Conservation (phyloP, 2,329 filamentous ascomycete species). For the Tolypocladium paradoxum region DNA sequence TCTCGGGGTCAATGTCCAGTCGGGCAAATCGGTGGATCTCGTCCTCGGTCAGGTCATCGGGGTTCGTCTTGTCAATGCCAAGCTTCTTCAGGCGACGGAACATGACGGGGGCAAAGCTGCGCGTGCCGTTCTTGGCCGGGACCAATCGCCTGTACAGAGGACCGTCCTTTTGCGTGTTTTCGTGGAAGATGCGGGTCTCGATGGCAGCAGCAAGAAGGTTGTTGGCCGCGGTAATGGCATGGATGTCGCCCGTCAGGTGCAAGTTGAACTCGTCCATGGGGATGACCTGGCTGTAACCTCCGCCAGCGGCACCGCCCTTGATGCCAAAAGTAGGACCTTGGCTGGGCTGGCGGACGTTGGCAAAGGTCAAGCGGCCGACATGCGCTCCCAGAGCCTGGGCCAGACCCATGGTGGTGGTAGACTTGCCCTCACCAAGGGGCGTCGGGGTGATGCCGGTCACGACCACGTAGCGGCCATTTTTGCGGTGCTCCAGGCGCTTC, state of each 20-base stretch:
- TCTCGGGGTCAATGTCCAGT: conserved; percentile 90
- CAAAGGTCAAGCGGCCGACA: conserved; percentile 77
- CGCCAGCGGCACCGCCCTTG: conserved; percentile 94
- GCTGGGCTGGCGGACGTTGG: conserved; percentile 93
- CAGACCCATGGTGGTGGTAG: conserved; percentile 92
- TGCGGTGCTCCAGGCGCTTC: conserved; percentile 75
- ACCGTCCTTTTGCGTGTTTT: conserved; percentile 86
- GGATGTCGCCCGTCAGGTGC: conserved; percentile 94
- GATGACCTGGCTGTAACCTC: conserved; percentile 97
- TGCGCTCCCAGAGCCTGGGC: conserved; percentile 88
- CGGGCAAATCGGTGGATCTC: conserved; percentile 84
- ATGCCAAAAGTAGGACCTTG: conserved; percentile 98
- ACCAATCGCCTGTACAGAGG: conserved; percentile 81
- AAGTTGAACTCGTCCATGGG: conserved; percentile 99
- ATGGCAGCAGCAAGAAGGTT: conserved; percentile 94
- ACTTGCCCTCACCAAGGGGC: conserved; percentile 93
- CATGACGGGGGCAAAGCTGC: conserved; percentile 82
- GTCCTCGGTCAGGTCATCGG: conserved; percentile 79
- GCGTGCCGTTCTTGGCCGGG: conserved; percentile 79
- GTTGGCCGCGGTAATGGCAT: conserved; percentile 94
- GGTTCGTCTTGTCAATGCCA: conserved; percentile 90
- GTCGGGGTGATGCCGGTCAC: conserved; percentile 96
- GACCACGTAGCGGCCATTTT: conserved; percentile 81
- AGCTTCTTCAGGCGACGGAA: conserved; percentile 89
- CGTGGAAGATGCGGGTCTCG: conserved; percentile 97